These are phyloP conservation scores for Aspergillus clavatus DNA, from an alignment of 2,329 filamentous ascomycete species.

Conservation along the genomic window DNA sequence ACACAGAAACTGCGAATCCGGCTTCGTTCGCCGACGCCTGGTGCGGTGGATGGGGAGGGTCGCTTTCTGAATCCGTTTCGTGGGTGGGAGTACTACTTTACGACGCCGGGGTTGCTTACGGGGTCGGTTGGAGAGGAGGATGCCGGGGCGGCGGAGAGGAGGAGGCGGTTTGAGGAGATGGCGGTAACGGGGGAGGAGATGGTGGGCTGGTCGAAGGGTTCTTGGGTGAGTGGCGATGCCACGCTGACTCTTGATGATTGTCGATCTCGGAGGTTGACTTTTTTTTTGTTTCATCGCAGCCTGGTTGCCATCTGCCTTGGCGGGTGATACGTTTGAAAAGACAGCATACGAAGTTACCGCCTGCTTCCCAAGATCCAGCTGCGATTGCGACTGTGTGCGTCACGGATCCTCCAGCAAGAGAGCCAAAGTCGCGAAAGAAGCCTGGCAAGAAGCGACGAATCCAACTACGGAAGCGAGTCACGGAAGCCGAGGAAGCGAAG, in stretches of 20 bases:
- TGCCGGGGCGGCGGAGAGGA: constrained; percentile 15
- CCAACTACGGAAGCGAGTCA: constrained; percentile 33
- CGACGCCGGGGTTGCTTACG: constrained; percentile 28
- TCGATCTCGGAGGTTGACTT: constrained; percentile 3
- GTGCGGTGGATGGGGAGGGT: constrained; percentile 26
- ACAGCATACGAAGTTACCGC: constrained; percentile 28
- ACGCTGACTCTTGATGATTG: no score
- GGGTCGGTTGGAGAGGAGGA: constrained; percentile 12
- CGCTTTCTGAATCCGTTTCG: constrained; percentile 38
- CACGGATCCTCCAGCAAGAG: constrained; percentile 18
- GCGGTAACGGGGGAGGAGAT: constrained; percentile 35
- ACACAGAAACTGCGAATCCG: constrained; percentile 38
- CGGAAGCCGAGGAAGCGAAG: constrained; percentile 28
- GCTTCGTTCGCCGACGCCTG: constrained; percentile 37
- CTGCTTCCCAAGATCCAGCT: constrained; percentile 13
- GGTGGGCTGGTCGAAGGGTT: constrained; percentile 23
- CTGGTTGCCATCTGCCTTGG: constrained; percentile 40
- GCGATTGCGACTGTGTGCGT: constrained; percentile 17
- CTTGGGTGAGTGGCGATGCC: constrained; percentile 37
- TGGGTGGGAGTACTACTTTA: constrained; percentile 41
- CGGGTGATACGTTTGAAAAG: constrained; percentile 36
- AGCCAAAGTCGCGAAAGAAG: constrained; percentile 34
- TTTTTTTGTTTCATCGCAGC: constrained; percentile 18
- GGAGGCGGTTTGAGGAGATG: constrained; percentile 32
- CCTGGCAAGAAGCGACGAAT: constrained; percentile 42